These are phyloP conservation scores for Hapsidospora chrysogenum DNA, from an alignment of 495 filamentous ascomycete genomes.

Conservation along the genomic window DNA sequence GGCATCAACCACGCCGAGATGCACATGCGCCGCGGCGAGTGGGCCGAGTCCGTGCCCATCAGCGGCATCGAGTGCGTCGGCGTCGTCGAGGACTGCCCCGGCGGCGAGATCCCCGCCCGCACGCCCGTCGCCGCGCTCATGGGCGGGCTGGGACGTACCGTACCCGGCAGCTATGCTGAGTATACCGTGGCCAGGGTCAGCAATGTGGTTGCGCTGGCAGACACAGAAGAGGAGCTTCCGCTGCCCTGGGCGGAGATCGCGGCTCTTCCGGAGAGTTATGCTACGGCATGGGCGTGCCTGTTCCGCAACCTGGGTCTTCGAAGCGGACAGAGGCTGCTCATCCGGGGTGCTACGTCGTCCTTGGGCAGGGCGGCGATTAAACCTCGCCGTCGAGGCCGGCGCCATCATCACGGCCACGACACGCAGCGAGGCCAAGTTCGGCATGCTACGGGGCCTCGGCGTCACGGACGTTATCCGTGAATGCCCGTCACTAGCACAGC, in stretches of 20 bases:
- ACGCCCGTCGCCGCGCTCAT: constrained; percentile 22
- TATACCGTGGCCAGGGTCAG: constrained; percentile 15
- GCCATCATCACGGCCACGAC: constrained; percentile 24
- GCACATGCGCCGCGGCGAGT: constrained; percentile 35
- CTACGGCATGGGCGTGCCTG: constrained; percentile 27
- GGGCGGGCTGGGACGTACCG: constrained; percentile 25
- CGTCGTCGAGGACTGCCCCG: constrained; percentile 19
- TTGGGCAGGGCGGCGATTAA: constrained; percentile 25
- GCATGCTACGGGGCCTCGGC: constrained; percentile 14
- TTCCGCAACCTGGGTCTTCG: constrained; percentile 19
- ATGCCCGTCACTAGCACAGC: too few species aligned
- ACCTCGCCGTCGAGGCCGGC: constrained; percentile 24
- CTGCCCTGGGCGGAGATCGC: constrained; percentile 24
- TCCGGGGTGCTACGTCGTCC: constrained; percentile 27
- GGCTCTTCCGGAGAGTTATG: constrained; percentile 25
- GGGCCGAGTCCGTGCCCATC: constrained; percentile 26
- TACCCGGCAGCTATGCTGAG: constrained; percentile 24
- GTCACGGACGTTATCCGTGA: constrained; percentile 14
- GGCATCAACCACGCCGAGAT: constrained; percentile 34
- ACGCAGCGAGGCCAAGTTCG: constrained; percentile 12
- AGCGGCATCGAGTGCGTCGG: constrained; percentile 32
- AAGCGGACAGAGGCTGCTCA: constrained; percentile 17
- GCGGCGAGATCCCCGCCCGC: constrained; percentile 16
- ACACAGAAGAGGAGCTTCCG: too few species aligned
- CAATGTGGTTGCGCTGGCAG: constrained; percentile 21